Conservation (phyloP, 106 monocot genomes). For the Gastrodia elata region DNA sequence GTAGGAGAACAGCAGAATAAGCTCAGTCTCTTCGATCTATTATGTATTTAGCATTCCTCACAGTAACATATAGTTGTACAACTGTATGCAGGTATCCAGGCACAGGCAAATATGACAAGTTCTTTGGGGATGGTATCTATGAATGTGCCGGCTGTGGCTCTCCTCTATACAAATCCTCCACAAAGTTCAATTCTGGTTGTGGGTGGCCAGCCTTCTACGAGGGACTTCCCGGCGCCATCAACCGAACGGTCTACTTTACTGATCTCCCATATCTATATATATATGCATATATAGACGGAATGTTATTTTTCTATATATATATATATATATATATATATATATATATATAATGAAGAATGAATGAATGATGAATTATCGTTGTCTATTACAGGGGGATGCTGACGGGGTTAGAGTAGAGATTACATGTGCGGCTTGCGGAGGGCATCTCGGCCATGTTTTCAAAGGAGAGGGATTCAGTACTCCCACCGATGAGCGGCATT, state of each 20-base stretch:
- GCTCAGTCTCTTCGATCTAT: no score
- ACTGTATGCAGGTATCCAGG: constrained; percentile 47
- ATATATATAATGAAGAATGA: no score
- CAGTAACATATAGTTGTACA: no score
- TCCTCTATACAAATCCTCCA: constrained; percentile 79
- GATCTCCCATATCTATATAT: background rate
- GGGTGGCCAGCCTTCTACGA: constrained; percentile 99
- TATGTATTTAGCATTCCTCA: no score
- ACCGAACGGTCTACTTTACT: constrained; percentile 28
- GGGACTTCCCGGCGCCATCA: constrained; percentile 89
- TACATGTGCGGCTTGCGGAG: constrained; percentile 86
- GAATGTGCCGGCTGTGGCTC: constrained; percentile 76
- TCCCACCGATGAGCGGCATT: constrained; percentile 80
- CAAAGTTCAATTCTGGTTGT: constrained; percentile 92
- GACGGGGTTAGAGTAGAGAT: constrained; percentile 76
- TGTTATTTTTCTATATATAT: no score
- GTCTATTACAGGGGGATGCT: constrained; percentile 51
- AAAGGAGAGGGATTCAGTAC: constrained; percentile 87
- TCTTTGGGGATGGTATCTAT: constrained; percentile 56
- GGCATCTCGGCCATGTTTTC: constrained; percentile 89
- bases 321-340: no score
- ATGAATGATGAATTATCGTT: background rate
- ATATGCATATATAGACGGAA: background rate
- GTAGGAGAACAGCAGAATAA: no score
- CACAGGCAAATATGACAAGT: constrained; percentile 85